Percentiles rank a stretch among this genome's conserved stretches.
Conservation (phyloP, 495 filamentous ascomycete genomes). For the Pseudomonodictys pantanalensis region DNA sequence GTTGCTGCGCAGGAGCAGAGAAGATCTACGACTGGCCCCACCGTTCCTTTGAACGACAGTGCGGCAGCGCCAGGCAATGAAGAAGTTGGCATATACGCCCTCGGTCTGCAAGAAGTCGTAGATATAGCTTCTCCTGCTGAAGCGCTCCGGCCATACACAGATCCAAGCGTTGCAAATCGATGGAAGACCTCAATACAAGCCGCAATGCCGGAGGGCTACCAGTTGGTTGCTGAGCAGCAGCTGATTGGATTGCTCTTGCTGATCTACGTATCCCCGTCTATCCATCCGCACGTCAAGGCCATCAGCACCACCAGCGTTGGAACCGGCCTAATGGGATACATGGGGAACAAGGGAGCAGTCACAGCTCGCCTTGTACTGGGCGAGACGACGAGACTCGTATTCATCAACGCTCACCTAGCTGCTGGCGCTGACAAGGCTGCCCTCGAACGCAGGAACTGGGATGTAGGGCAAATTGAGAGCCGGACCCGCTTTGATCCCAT, state of each 20-base stretch:
- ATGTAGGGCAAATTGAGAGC: conserved; percentile 70
- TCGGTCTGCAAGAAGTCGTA: conserved; percentile 89
- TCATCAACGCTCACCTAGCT: conserved; percentile 87
- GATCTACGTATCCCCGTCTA: conserved; percentile 74
- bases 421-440: conserved; percentile 75
- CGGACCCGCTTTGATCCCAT: conserved; percentile 75
- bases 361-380: conserved; percentile 79
- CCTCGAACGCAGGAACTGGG: conserved; percentile 85
- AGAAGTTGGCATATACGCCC: conserved; percentile 81
- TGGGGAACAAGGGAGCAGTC: conserved; percentile 94
- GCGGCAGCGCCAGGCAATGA: conserved; percentile 47
- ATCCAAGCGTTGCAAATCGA: conserved; percentile 63
- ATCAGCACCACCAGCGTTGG: conserved; percentile 76
- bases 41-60: conserved; percentile 41
- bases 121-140: conserved; percentile 71
- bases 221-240: conserved; percentile 74
- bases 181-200: conserved; percentile 74
- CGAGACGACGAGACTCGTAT: conserved; percentile 81
- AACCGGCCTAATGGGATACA: conserved; percentile 84
- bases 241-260: conserved; percentile 82
- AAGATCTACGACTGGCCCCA: conserved; percentile 38
- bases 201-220: conserved; percentile 73
- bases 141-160: conserved; percentile 66
- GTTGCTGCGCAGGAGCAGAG: conserved; percentile 47
- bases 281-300: conserved; percentile 68